phyloP scores from a whole-genome alignment of 2,329 filamentous ascomycete genomes.

The Colletotrichum endophyticum region DNA sequence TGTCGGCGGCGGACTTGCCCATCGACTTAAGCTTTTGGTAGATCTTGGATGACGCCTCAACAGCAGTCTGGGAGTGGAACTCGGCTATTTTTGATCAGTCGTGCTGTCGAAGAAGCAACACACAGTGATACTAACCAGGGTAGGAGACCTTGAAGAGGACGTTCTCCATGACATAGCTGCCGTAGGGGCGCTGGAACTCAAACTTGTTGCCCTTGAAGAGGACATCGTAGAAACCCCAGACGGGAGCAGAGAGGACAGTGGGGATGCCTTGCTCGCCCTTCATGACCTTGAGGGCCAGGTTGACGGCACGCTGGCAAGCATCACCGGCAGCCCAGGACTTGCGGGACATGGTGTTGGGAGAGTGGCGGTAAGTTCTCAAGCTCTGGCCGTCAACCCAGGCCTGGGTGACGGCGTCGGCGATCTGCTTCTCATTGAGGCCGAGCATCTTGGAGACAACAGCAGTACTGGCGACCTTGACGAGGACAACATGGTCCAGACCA shows the following conservation, averaged over 20 bases:
- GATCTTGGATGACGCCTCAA: slow-evolving; percentile 91
- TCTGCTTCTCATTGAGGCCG: slow-evolving; percentile 87
- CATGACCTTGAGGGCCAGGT: slow-evolving; percentile 87
- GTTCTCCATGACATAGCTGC: slow-evolving; percentile 99
- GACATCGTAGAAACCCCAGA: slow-evolving; percentile 99
- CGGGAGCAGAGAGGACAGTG: slow-evolving; percentile 88
- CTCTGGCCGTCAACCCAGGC: slow-evolving; percentile 97
- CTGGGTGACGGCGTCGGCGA: slow-evolving; percentile 93
- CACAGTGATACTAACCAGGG: slow-evolving; percentile 67
- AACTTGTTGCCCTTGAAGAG: slow-evolving; percentile 97
- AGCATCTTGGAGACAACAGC: slow-evolving; percentile 96
- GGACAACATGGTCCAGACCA: slow-evolving; percentile 94
- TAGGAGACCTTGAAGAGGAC: slow-evolving; percentile 99
- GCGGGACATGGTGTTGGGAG: slow-evolving; percentile 98
- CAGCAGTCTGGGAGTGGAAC: slow-evolving; percentile 98
- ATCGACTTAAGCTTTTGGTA: slow-evolving; percentile 80
- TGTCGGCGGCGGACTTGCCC: slow-evolving; percentile 92
- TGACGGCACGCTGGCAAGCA: slow-evolving; percentile 94
- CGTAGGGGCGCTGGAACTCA: slow-evolving; percentile 93
- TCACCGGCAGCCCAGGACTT: slow-evolving; percentile 99
- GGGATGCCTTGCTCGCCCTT: slow-evolving; percentile 91
- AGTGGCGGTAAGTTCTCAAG: slow-evolving; percentile 95
- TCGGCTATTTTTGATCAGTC: slow-evolving; percentile 61
- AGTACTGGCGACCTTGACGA: slow-evolving; percentile 96
- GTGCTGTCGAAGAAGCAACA: not conserved